Evolutionary conservation across 2,329 filamentous ascomycete species (phyloP).

Genomic region (Clarireedia homoeocarpa): DNA sequence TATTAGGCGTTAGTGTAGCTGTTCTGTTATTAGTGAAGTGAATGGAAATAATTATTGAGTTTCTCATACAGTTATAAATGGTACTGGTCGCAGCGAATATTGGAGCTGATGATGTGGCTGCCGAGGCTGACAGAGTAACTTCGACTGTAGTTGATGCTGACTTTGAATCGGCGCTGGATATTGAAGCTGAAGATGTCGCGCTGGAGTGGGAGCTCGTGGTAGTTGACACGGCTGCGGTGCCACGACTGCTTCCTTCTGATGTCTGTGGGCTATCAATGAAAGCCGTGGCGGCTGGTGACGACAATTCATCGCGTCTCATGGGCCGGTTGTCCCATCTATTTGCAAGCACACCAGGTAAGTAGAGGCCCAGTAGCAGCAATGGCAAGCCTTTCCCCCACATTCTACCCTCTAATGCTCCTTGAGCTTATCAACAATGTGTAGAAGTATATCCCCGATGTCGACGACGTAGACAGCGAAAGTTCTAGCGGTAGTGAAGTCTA

Average conservation of each 20-base stretch:
- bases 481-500: too few relatives aligned
- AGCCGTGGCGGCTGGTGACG: conserved; percentile 12
- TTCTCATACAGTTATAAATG: conserved; percentile 4
- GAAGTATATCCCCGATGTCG: not conserved
- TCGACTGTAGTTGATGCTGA: not conserved
- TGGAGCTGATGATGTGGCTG: not conserved
- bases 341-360: conserved; percentile 17
- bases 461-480: too few relatives aligned
- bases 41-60: not conserved
- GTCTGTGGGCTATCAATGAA: not conserved
- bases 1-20: conserved; percentile 31
- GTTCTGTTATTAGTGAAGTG: conserved; percentile 1
- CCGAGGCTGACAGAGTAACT: not conserved
- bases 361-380: conserved; percentile 21
- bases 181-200: not conserved
- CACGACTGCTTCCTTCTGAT: not conserved
- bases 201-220: not conserved
- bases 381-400: conserved; percentile 17
- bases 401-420: not conserved
- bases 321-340: conserved; percentile 15
- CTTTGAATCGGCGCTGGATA: not conserved
- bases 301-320: conserved; percentile 22
- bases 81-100: not conserved
- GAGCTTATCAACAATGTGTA: not conserved
- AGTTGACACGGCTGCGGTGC: not conserved